Evolutionary conservation across 2,329 filamentous ascomycete species (phyloP), one percentile per base, ranked within the genome.

Genomic region (Microcyclospora tardicrescens): DNA sequence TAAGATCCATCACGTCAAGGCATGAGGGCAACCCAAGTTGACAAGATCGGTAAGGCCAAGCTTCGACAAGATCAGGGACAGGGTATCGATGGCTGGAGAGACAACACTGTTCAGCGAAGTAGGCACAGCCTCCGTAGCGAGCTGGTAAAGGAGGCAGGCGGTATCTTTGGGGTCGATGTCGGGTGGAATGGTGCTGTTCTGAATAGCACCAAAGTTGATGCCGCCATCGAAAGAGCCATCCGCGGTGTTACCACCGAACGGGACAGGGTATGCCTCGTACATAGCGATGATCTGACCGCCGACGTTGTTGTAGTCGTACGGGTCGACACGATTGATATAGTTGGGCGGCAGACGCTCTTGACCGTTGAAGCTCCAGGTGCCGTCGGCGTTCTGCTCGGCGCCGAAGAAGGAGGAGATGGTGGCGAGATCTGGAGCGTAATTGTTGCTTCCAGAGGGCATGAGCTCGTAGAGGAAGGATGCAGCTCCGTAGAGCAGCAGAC

Each of bases 381-480:
- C 63, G 37, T 61, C 58, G 1, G 37, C 19, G 19, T 63, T 54
- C 38, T 62, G 46, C 13, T 56, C 40, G n/a, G 64, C 61, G 12
- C 62, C 63, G 52, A 66, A 68, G 58, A 61, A 60, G 46, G 41
- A 57, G 36, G 52, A 52, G 33, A 58, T 64, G 38, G 56, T 61
- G 31, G 39, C 54, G 36, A 56, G 48, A 37, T 60, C 56, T 11
- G 58, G 59, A 2, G 39, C 44, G 40, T 59, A 60, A 36, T 44
- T 43, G 46, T 50, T 46, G 24, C 47, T 54, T 35, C 56, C 55
- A 14, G 47, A 54, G 5, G 64, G 61, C 38, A 53, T 62, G 10
- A 66, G 53, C 43, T 63, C 58, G 52, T 65, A 67, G 10, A 67
- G 43, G 55, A 67, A 66, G 32, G 57, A 59, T 2, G 64, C 57